Base-by-base conservation (phyloP, 2,329 filamentous ascomycete genomes). In the Claviceps quebecensis region DNA sequence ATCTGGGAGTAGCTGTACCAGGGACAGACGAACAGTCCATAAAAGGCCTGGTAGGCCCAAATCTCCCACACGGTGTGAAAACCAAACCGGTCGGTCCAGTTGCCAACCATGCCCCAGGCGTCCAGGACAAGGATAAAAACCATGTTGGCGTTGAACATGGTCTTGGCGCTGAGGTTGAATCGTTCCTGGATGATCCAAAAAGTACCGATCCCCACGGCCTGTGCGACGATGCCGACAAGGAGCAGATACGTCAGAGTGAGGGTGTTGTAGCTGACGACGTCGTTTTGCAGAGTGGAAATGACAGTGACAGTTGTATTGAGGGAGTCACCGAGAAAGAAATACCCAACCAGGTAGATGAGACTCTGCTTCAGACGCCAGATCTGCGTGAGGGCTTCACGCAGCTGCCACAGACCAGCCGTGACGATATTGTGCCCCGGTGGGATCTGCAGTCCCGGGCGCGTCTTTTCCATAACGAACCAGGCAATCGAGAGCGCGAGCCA, bases 1-100 rank as follows among this genome's bases (percentile, higher is more conserved):
- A 81, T 84, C 61, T 85, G 81, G 0, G 75, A 78, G 63, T 86
- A 86, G 47, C 77, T 80, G 63, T 84, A 85, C 81, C 81, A 85
- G 0, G 81, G 81, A 55, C 81, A 83, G 6, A 84, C 77, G 46
- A 84, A 74, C 1, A 86, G 67, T 0, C 82, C 81, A 57, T 84
- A 85, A 56, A 80, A 82, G 8, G 64, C 65, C 55, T 72, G 70
- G 54, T 71, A 72, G 0, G 69, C 48, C 70, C 70, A 73, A 23
- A 72, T 58, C 53, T 73, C 70, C 70, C 70, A 73, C 19, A 65
- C 61, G 43, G 72, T 65, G 52, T 72, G 67, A 60, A 72, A 73
- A 0, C 70, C 70, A 36, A 72, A 70, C 9, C 59, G 61, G 47
- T 66, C 55, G 1, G 69, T 72, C 70, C 70, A 72, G 56, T 71